Percentiles rank a stretch among this genome's conserved stretches.
phyloP scores from a whole-genome alignment of 306 rosid genomes.

The Alnus rubra region DNA sequence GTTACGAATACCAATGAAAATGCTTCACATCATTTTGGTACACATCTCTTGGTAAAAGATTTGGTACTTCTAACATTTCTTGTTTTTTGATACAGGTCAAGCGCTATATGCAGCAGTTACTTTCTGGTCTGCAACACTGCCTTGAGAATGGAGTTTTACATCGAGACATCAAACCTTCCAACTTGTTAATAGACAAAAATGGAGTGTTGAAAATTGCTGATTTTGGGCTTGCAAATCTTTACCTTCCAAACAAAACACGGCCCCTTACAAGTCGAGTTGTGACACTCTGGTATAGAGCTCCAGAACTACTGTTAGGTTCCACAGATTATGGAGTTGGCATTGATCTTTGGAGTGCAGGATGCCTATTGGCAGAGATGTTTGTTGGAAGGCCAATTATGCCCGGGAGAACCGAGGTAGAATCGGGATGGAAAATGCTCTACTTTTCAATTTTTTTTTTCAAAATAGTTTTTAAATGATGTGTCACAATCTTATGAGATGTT shows the following conservation, averaged over 20 bases:
- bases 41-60: too few species aligned
- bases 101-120: constrained; percentile 75
- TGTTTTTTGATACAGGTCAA: constrained; percentile 55
- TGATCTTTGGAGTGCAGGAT: constrained; percentile 93
- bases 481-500: too few species aligned
- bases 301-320: constrained; percentile 81
- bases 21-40: too few species aligned
- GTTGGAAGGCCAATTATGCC: constrained; percentile 66
- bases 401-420: constrained; percentile 74
- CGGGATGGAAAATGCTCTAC: too few species aligned
- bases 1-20: too few species aligned
- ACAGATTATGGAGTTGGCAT: constrained; percentile 72
- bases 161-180: constrained; percentile 70
- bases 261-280: constrained; percentile 73
- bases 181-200: constrained; percentile 65
- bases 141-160: constrained; percentile 68
- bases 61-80: too few species aligned
- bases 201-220: constrained; percentile 78
- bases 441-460: too few species aligned
- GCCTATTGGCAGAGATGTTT: constrained; percentile 73
- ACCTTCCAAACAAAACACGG: constrained; percentile 39
- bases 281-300: constrained; percentile 92
- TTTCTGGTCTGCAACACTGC: constrained; percentile 70
- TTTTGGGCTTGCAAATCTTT: constrained; percentile 73
- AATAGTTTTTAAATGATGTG: too few species aligned